Percentiles rank a stretch among this genome's conserved stretches.
phyloP scores from a whole-genome alignment of 2,329 filamentous ascomycete genomes.

The Aspergillus hiratsukae region DNA sequence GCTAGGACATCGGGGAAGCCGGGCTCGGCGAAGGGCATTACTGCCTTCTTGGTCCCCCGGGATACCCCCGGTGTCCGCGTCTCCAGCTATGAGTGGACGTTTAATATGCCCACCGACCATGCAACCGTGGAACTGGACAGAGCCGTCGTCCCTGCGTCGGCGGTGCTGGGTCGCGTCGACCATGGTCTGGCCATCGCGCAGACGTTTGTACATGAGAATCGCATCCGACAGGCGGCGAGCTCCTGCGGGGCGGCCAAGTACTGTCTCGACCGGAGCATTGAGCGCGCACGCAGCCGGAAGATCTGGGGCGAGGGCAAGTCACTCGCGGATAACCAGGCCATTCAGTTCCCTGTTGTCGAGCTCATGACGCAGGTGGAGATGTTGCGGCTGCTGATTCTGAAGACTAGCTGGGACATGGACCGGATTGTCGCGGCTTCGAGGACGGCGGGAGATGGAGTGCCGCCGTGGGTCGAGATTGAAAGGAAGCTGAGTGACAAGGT shows the following conservation, averaged over 20 bases:
- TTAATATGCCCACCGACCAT: conserved; percentile 65
- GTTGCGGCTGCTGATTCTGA: conserved; percentile 57
- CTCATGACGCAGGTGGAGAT: conserved; percentile 59
- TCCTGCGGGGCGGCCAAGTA: conserved; percentile 48
- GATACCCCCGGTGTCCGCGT: conserved; percentile 51
- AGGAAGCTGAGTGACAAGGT: conserved; percentile 57
- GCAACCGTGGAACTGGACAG: conserved; percentile 55
- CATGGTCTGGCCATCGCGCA: conserved; percentile 58
- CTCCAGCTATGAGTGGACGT: conserved; percentile 59
- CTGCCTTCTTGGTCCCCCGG: conserved; percentile 56
- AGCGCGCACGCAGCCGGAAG: conserved; percentile 51
- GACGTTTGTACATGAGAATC: conserved; percentile 63
- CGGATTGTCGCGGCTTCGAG: conserved; percentile 32
- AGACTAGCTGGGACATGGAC: conserved; percentile 61
- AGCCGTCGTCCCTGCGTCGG: conserved; percentile 52
- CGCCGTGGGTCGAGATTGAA: conserved; percentile 52
- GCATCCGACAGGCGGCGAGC: conserved; percentile 60
- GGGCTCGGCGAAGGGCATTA: conserved; percentile 54
- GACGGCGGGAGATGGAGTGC: conserved; percentile 12
- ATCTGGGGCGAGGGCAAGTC: conserved; percentile 22
- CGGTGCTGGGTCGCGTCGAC: conserved; percentile 51
- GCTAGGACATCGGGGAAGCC: conserved; percentile 53
- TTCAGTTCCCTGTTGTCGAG: conserved; percentile 62
- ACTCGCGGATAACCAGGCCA: conserved; percentile 52
- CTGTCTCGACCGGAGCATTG: conserved; percentile 55